phyloP scores from a whole-genome alignment of 1,284 basidiomycete species.

The Coriolopsis trogii region DNA sequence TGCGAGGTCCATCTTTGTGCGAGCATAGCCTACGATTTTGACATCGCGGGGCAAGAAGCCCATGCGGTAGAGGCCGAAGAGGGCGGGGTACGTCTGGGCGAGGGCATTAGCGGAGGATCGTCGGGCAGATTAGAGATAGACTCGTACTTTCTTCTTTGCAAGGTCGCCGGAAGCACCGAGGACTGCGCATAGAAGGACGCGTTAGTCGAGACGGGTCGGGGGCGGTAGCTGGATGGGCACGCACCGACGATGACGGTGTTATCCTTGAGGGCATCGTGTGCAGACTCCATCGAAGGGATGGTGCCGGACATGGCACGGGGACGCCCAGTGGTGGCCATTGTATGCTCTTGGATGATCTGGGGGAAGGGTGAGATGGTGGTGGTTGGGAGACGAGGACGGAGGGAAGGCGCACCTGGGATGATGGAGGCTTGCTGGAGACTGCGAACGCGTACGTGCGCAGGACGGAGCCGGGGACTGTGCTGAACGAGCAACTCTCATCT shows the following conservation, averaged over 20 bases:
- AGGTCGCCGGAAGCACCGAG: slow-evolving; percentile 97
- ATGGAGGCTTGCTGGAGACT: slow-evolving; percentile 1
- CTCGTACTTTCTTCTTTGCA: slow-evolving; percentile 94
- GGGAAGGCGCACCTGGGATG: slow-evolving; percentile 11
- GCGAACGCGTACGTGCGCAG: too few relatives aligned
- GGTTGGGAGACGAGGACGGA: slow-evolving; percentile 11
- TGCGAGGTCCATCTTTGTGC: slow-evolving; percentile 89
- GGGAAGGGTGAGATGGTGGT: slow-evolving; percentile 11
- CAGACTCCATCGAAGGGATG: slow-evolving; percentile 85
- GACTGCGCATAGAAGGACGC: slow-evolving; percentile 52
- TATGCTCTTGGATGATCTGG: background rate
- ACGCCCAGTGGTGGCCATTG: slow-evolving; percentile 28
- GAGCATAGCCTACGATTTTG: slow-evolving; percentile 93
- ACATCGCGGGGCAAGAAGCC: slow-evolving; percentile 82
- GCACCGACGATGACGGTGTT: slow-evolving; percentile 88
- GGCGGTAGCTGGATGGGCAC: slow-evolving; percentile 31
- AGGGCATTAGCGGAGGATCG: slow-evolving; percentile 17
- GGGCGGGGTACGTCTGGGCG: slow-evolving; percentile 82
- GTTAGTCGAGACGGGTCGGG: slow-evolving; percentile 16
- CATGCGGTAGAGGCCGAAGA: slow-evolving; percentile 86
- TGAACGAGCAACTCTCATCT: slow-evolving; percentile 18
- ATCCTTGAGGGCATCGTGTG: slow-evolving; percentile 74
- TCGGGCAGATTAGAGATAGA: slow-evolving; percentile 15
- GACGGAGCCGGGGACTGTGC: slow-evolving; percentile 6
- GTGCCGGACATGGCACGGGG: slow-evolving; percentile 69